Base-by-base conservation (phyloP, 192 early-diverging fungal genomes). In the Gaertneriomyces sp. region DNA sequence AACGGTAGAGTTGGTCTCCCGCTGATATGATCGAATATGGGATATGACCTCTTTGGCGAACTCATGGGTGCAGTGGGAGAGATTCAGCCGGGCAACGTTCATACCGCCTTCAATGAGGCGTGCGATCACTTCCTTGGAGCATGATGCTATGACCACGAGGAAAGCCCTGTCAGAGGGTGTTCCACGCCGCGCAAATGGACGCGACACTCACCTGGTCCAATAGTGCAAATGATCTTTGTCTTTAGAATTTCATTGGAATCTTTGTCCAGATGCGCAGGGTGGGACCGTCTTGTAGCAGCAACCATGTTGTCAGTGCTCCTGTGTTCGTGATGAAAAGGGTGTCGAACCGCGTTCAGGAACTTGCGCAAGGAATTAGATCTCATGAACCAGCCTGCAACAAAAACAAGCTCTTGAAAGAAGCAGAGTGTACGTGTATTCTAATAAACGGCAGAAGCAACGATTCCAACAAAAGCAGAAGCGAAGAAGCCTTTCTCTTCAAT, bases 41-140 rank as follows among this genome's bases (percentile, higher is more conserved):
- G 42, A 45, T 51, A 85, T 81, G 58, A 83, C 75, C 20, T 80
- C 45, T 42, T 53, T 44, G 45, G 81, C 83, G 58, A 76, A 76
- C 46, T 83, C 83, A n/a, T 78, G 79, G 33, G 74, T 71, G 63
- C 75, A 80, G 74, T 85, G 83, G 61, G 67, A 73, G 71, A 85
- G 52, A 60, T 85, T 85, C 42, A 85, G 61, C 45, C 83, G 76
- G 33, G 74, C 72, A 17, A 85, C 69, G 65, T 81, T 78, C 77
- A 85, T 81, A 42, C 83, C 83, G 43, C 61, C 71, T 53, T 79
- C 73, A 41, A 81, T 63, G 20, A 81, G 72, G 45, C 73, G 67
- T 20, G 63, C 71, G 40, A 81, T 44, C 47, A 64, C 69, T 25
- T 78, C 81, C 54, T 74, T 72, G n/a, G 62, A 68, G 14, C 61